Evolutionary conservation across 2,329 filamentous ascomycete species (phyloP), one percentile per base, ranked within the genome.

Genomic region (Aureobasidium sp.): DNA sequence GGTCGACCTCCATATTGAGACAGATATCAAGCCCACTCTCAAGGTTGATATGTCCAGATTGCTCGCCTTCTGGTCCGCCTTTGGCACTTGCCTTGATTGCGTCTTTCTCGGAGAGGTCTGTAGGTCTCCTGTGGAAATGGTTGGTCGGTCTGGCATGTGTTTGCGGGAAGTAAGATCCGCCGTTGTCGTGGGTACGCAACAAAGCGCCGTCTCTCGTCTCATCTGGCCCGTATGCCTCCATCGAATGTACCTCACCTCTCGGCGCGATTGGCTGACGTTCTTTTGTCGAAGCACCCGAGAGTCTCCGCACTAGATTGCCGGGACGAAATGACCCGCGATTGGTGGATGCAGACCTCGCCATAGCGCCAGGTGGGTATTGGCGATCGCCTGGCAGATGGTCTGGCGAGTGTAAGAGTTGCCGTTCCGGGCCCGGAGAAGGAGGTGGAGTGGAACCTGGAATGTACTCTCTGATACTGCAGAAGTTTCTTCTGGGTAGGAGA

Each of bases 381-480:
- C 65, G 66, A 34, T 67, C 59, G n/a, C 44, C 39, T 22, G 61
- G n/a, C 5, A 22, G 9, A 17, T 48, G 34, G 5, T 63, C 51
- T 25, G 25, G 61, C 4, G 48, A 47, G 17, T 39, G 22, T 17
- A 45, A 31, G 17, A 51, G 37, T 45, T 39, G 55, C n/a, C 53
- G 60, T 20, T 66, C 64, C 29, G 70, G 68, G 31, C 79, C 82
- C 3, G 90, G 90, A 1, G 88, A 86, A 3, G 82, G 80, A 0
- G 85, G 84, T 14, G 91, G 91, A 1, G 90, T 95, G 37, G 77
- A 79, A 3, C 90, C 90, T 1, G 92, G 91, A 11, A 84, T 79
- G 76, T 96, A 97, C 71, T 89, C 83, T 59, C 89, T 84, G 68
- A 99, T 96, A 2, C 91, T 90, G 73, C 93, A 97, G 90, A 93